Base-by-base conservation (phyloP, 78 protist species). In the Tieghemostelium lacteum region DNA sequence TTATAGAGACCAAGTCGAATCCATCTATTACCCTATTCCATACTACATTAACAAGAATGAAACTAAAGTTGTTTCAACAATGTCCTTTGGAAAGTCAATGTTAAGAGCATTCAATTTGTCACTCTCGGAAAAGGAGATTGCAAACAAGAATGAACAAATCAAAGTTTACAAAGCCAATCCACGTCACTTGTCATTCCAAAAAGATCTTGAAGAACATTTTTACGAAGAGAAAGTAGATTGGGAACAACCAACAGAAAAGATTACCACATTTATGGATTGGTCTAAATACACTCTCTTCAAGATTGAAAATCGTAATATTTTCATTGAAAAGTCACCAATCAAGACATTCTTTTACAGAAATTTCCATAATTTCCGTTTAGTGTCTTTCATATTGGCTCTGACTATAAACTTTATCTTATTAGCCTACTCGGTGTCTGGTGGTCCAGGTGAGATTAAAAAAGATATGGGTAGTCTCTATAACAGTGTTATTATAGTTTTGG, bases 11-110 rank as follows among this genome's bases (percentile, higher is more conserved):
- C 58, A 75, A 19, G 50, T 88, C 22, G 86, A 77, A 22, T 58
- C 85, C 34, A 69, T 88, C 37, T 88, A 75, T 62, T 88, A 75
- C 58, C 93, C 93, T n/a, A 88, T 88, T 29, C 93, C 93, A 36
- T 40, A 52, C 14, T 83, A 66, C 31, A 45, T 50, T 42, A 40
- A 45, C 10, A 14, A 6, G 6, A 45, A 45, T 45, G n/a, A n/a
- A n/a, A n/a, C n/a, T n/a, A n/a, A n/a, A n/a, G n/a, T n/a, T n/a
- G n/a, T n/a, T n/a, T n/a, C n/a, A n/a, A n/a, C n/a, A n/a, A n/a
- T n/a, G n/a, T n/a, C n/a, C n/a, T n/a, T n/a, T n/a, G n/a, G n/a
- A n/a, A n/a, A n/a, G n/a, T n/a, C n/a, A n/a, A n/a, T n/a, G n/a
- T n/a, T n/a, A n/a, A n/a, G n/a, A n/a, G n/a, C n/a, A n/a, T n/a